Evolutionary conservation across 257 asterid genomes (phyloP), one percentile per base, ranked within the genome.

Genomic region (Cordia subcordata): DNA sequence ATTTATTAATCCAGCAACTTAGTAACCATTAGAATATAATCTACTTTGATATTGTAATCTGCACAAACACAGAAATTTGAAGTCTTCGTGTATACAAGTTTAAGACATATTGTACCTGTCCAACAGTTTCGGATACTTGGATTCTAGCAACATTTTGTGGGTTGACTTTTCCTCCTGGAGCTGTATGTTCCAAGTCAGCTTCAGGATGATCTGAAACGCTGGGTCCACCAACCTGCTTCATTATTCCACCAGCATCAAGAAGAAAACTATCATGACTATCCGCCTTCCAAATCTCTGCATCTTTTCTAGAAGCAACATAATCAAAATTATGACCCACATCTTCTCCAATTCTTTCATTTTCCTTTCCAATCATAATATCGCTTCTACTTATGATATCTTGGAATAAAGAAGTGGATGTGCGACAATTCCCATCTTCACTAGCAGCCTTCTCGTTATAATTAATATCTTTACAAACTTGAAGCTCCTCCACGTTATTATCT

Each of bases 61-160:
- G 40, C 32, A 50, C 16, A 21, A 51, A 62, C 50, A 12, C 10
- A 50, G 51, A 56, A 47, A n/a, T 39, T 16, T 20, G 18, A 47
- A 47, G 16, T 47, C 53, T 20, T 49, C 58, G 33, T 8, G 8
- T 27, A 12, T 19, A 51, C n/a, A 53, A 15, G 14, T 37, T 33
- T 14, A 38, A 32, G 8, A 9, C 37, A 17, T 27, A 19, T 51
- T 66, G 44, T 71, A 87, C 96, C 95, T 64, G 61, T 53, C 72
- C 72, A 63, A 62, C 14, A 46, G 71, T 59, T 33, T 45, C 66
- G 51, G 67, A 58, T 67, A 17, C 62, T 68, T 63, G 78, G 55
- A 46, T 73, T 69, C 74, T 82, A 61, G 80, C 70, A 61, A 72
- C 77, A 75, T 60, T 71, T 60, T 63, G 79, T 40, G 22, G 60